Percentiles rank a stretch among this genome's conserved stretches.
Evolutionary conservation across 2,329 filamentous ascomycete species (phyloP).

Genomic region (Diplocarpon mali): DNA sequence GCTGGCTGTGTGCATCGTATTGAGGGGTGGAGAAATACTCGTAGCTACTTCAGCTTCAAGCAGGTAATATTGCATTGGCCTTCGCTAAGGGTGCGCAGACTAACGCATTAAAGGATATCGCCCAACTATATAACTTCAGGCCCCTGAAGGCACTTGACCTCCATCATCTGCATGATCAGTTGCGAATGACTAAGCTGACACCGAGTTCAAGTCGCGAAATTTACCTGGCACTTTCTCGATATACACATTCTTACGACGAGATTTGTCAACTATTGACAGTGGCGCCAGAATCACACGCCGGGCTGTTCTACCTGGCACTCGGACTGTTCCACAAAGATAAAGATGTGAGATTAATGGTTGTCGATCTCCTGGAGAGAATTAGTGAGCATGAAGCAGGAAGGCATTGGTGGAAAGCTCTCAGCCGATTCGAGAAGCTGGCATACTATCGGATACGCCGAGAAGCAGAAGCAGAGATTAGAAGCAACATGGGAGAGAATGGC

Average conservation of each 20-base stretch:
- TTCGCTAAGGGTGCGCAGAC: neutral
- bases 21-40: slow-evolving; percentile 91
- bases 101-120: slow-evolving; percentile 44
- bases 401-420: slow-evolving; percentile 83
- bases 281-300: slow-evolving; percentile 74
- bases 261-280: slow-evolving; percentile 76
- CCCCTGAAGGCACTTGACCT: slow-evolving; percentile 76
- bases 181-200: slow-evolving; percentile 70
- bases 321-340: slow-evolving; percentile 84
- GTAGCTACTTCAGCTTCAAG: slow-evolving; percentile 92
- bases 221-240: slow-evolving; percentile 68
- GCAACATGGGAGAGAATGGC: slow-evolving; percentile 19
- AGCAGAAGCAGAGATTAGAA: slow-evolving; percentile 39
- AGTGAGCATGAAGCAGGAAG: slow-evolving; percentile 79
- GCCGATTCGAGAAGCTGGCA: slow-evolving; percentile 78
- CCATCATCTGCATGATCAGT: slow-evolving; percentile 82
- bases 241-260: slow-evolving; percentile 71
- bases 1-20: slow-evolving; percentile 86
- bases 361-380: slow-evolving; percentile 72
- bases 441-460: slow-evolving; percentile 70
- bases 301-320: slow-evolving; percentile 81
- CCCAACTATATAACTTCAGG: slow-evolving; percentile 49
- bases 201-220: slow-evolving; percentile 70
- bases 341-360: slow-evolving; percentile 66
- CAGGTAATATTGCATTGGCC: slow-evolving; percentile 46